Conservation (phyloP, 2,329 filamentous ascomycete species). For the Coleophoma eucalyptorum region DNA sequence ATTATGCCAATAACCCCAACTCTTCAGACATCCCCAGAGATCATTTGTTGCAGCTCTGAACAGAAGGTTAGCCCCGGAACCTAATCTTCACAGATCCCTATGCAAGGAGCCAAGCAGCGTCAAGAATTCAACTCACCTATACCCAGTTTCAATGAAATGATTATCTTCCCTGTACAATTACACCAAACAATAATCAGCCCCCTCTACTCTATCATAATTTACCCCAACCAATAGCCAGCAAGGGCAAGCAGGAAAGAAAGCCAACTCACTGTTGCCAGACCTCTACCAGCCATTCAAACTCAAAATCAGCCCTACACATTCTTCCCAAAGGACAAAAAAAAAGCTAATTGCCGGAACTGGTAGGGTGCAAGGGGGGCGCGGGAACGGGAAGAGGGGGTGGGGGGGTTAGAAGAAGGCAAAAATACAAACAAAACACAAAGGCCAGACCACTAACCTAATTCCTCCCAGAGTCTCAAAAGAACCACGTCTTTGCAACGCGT, state of each 20-base stretch:
- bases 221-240: neutral
- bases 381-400: too few species aligned
- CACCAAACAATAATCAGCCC: neutral
- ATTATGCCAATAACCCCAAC: slow-evolving; percentile 30
- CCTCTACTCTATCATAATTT: slow-evolving; percentile 4
- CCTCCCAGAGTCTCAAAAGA: slow-evolving; percentile 6
- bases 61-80: too few species aligned
- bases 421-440: neutral
- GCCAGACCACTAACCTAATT: slow-evolving; percentile 1
- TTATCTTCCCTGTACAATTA: slow-evolving; percentile 25
- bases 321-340: neutral
- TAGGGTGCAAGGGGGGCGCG: too few species aligned
- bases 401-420: neutral
- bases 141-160: slow-evolving; percentile 31
- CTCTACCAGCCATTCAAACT: slow-evolving; percentile 5
- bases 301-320: too few species aligned
- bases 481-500: too few species aligned
- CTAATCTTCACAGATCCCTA: too few species aligned
- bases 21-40: slow-evolving; percentile 21
- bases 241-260: neutral
- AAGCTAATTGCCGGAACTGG: too few species aligned
- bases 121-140: slow-evolving; percentile 15
- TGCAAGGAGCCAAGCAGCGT: too few species aligned
- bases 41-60: slow-evolving; percentile 20
- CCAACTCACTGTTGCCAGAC: slow-evolving; percentile 14